A percentile compares a stretch with the other conserved stretches of the same genome.
phyloP scores from a whole-genome alignment of 1,284 basidiomycete genomes.

The Afroboletus lepidellus region DNA sequence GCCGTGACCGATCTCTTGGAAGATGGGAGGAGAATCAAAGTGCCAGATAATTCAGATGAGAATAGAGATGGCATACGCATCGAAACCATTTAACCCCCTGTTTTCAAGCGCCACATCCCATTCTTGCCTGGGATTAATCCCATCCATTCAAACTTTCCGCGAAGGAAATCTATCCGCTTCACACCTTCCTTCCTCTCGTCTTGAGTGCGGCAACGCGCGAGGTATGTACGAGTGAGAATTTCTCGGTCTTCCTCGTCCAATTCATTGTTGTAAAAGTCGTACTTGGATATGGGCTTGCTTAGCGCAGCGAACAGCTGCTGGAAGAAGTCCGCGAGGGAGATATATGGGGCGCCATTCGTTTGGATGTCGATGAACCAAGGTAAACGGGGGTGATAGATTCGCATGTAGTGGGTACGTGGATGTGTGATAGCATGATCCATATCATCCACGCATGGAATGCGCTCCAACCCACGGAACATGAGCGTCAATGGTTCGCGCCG shows the following conservation, averaged over 20 bases:
- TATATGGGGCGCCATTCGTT: constrained; percentile 43
- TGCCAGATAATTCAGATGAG: neutral
- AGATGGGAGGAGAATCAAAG: neutral
- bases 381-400: constrained; percentile 47
- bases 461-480: constrained; percentile 41
- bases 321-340: constrained; percentile 56
- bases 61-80: neutral
- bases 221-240: constrained; percentile 33
- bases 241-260: constrained; percentile 38
- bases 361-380: constrained; percentile 60
- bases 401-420: constrained; percentile 46
- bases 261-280: constrained; percentile 41
- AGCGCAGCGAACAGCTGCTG: constrained; percentile 35
- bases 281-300: constrained; percentile 30
- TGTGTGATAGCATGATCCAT: constrained; percentile 44
- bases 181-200: constrained; percentile 27
- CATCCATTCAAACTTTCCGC: constrained; percentile 28
- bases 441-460: constrained; percentile 38
- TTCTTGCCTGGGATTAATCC: constrained; percentile 32
- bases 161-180: constrained; percentile 31
- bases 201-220: constrained; percentile 34
- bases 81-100: constrained; percentile 3
- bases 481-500: constrained; percentile 35
- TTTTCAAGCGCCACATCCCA: constrained; percentile 34
- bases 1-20: neutral